Evolutionary conservation across 2,329 filamentous ascomycete genomes (phyloP), one percentile per base, ranked within the genome.

Genomic region (Phoma sp.): DNA sequence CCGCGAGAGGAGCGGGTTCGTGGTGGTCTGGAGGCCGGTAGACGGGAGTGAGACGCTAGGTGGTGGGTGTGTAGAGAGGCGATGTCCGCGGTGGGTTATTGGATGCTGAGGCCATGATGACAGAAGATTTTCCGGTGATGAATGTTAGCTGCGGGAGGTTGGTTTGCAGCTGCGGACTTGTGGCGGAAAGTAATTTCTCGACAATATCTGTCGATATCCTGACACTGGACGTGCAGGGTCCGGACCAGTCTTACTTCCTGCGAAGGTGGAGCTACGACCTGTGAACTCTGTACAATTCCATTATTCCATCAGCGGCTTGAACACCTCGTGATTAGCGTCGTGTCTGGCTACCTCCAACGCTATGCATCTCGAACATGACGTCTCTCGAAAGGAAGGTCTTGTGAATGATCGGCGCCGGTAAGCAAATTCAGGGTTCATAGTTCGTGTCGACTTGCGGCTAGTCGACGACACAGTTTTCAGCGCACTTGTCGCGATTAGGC

Each of bases 41-140:
- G 41, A 32, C 46, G 46, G 41, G 41, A 51, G 40, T 25, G 22
- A 36, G 17, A 27, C 47, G 29, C 53, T 56, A 51, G 43, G 39
- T 24, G 6, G 22, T 25, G 48, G 47, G 43, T 40, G 17, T 21
- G 24, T 32, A 40, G 32, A 43, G 21, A 51, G 53, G 53, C 47
- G 47, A 51, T 29, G 37, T 48, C 53, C 47, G 48, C 17, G 6
- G 19, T 15, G 12, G 10, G n/a, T 48, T 25, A 57, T 57, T 57
- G 47, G 53, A 15, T 24, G 25, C 9, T 6, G 8, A 22, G 22
- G 5, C 4, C n/a, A 21, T 12, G 17, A 38, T 38, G 15, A n/a
- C 7, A 21, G 27, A 35, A 29, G 15, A 36, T 25, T 44, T 43
- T 19, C 37, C 37, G n/a, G n/a, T 51, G 29, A 41, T 32, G 41